Conservation (phyloP, 805 yeast genomes). For the Metschnikowia lachancei region DNA sequence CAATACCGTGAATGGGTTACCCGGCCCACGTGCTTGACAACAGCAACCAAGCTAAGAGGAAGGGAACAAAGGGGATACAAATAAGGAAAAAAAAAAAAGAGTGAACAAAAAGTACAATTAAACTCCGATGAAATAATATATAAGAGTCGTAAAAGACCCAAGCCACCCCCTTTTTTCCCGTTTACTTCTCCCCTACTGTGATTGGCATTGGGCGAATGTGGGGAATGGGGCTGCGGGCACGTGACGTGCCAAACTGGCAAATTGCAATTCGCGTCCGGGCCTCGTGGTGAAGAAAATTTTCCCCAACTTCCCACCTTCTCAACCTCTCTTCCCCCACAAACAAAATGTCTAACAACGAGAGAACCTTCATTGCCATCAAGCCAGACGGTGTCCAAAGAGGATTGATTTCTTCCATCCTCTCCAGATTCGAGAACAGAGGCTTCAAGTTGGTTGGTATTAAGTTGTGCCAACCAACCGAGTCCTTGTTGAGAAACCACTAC, state of each 20-base stretch:
- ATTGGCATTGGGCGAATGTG: background rate
- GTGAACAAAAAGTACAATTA: too few species aligned
- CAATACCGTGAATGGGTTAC: too few species aligned
- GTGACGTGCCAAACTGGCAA: conserved; percentile 3
- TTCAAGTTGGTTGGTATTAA: conserved; percentile 96
- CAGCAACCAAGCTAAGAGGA: too few species aligned
- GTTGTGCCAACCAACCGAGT: conserved; percentile 83
- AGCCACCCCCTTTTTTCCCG: too few species aligned
- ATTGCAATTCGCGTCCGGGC: conserved; percentile 1
- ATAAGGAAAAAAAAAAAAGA: too few species aligned
- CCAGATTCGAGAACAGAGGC: conserved; percentile 96
- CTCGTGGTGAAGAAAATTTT: conserved; percentile 7
- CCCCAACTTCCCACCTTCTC: background rate
- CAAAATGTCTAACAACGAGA: conserved; percentile 59
- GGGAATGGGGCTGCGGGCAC: conserved; percentile 4
- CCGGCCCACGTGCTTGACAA: too few species aligned
- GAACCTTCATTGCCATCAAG: conserved; percentile 91
- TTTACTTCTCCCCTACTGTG: too few species aligned
- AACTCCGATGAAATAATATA: too few species aligned
- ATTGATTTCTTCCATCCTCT: conserved; percentile 80
- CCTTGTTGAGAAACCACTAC: conserved; percentile 88
- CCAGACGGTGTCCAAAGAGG: conserved; percentile 99
- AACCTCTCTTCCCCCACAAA: conserved; percentile 4
- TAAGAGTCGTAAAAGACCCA: too few species aligned
- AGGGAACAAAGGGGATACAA: too few species aligned